phyloP scores from a whole-genome alignment of 192 early-diverging fungal genomes.

The Mortierella antarctica region DNA sequence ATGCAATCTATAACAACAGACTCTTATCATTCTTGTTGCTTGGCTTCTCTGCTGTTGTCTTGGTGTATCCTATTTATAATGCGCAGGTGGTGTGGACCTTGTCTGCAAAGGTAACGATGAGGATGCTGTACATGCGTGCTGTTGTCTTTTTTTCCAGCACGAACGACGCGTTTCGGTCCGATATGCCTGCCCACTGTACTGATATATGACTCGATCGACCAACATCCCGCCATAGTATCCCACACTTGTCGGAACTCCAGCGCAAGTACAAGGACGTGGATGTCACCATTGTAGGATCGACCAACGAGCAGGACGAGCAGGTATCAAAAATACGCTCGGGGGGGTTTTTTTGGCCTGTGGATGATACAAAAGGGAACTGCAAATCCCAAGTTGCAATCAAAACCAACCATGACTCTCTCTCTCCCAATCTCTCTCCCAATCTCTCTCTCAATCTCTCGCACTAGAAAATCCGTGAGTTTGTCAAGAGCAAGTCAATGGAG shows the following conservation, averaged over 20 bases:
- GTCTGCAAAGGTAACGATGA: constrained; percentile 30
- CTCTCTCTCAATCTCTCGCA: not conserved
- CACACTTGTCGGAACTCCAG: constrained; percentile 59
- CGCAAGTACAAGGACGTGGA: constrained; percentile 59
- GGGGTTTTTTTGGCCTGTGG: not conserved
- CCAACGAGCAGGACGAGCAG: constrained; percentile 62
- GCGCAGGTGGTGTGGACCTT: constrained; percentile 48
- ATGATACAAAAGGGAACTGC: not conserved
- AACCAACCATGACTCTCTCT: not conserved
- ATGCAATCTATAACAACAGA: not conserved
- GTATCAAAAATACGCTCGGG: too few species aligned
- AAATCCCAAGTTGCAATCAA: not conserved
- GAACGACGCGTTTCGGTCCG: too few species aligned
- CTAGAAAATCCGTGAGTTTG: constrained; percentile 62
- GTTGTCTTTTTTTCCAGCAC: too few species aligned
- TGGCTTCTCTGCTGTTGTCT: constrained; percentile 1
- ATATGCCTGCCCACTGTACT: too few species aligned
- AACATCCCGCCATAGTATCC: constrained; percentile 48
- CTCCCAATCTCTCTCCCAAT: not conserved
- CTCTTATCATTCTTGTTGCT: not conserved
- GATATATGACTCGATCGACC: too few species aligned
- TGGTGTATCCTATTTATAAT: not conserved
- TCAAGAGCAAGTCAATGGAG: constrained; percentile 59
- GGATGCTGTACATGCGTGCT: not conserved
- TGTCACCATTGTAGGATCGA: constrained; percentile 62